Evolutionary conservation across 169 alveolate species (phyloP), one percentile per base, ranked within the genome.

Genomic region (Haemoproteus tartakovskyi): DNA sequence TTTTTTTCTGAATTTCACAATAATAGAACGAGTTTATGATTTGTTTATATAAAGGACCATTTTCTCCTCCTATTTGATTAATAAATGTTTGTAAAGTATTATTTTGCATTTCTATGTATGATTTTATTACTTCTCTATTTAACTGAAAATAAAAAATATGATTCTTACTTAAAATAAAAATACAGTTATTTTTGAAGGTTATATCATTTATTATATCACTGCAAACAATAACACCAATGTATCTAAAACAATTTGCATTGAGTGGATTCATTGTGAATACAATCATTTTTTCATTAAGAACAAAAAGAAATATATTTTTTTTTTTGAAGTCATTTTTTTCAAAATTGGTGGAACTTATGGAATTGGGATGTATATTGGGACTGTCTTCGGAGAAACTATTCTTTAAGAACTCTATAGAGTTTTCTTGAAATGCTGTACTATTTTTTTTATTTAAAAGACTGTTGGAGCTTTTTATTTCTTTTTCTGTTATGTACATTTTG

Each of bases 1-100:
- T 67, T 52, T 67, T 67, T 21, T 67, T 67, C 37, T 67, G 82
- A 67, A 67, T 67, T 67, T 67, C 82, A 54, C 82, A 67, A 57
- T 67, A 67, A 33, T 67, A 67, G 33, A 67, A 67, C 22, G 82
- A 67, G 60, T 67, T 70, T 45, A 52, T 56, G 43, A 67, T 67
- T 54, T 67, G 61, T 18, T 54, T 67, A 22, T 54, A 67, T 33
- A 52, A 54, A 30, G 26, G 26, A 30, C 82, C 41, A 22, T 29
- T 67, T 46, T 43, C 38, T 0, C 82, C 82, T 14, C 82, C 82
- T 38, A 67, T 52, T 67, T 67, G 82, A 18, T 67, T 70, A 24
- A 67, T 47, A 41, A 67, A 67, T 18, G 45, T 67, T 54, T 67
- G 27, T 16, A 67, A 47, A 11, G 74, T 67, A 57, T 67, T 52